A percentile compares a stretch with the other conserved stretches of the same genome.
Evolutionary conservation across 148 eudicot genomes (phyloP).

Genomic region (Heliamphora exappendiculata): DNA sequence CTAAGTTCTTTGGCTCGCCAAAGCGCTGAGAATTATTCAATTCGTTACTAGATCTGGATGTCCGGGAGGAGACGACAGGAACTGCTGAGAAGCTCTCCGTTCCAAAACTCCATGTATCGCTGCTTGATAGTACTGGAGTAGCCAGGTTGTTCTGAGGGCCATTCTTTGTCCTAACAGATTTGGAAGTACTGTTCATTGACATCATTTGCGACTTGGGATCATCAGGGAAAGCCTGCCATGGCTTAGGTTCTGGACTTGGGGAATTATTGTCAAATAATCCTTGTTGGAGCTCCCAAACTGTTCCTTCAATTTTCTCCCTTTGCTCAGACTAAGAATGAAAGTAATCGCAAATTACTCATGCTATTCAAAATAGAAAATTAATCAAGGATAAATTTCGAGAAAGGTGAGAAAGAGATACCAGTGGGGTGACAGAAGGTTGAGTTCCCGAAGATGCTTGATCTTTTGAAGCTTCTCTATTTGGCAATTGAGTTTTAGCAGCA

Average conservation of each 20-base stretch:
- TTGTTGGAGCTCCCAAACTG: slow-evolving; percentile 59
- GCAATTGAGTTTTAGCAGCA: slow-evolving; percentile 55
- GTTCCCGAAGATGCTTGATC: slow-evolving; percentile 29
- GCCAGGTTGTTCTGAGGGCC: slow-evolving; percentile 45
- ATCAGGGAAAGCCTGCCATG: slow-evolving; percentile 72
- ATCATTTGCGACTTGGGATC: slow-evolving; percentile 34
- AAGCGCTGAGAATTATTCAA: slow-evolving; percentile 45
- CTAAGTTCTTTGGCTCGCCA: slow-evolving; percentile 42
- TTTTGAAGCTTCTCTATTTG: slow-evolving; percentile 37
- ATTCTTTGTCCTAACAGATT: slow-evolving; percentile 74
- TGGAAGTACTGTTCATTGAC: slow-evolving; percentile 22
- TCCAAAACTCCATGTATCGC: slow-evolving; percentile 67
- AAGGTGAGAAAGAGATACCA: slow-evolving; percentile 30
- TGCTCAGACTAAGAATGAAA: slow-evolving; percentile 11
- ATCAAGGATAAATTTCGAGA: background rate
- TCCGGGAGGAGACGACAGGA: slow-evolving; percentile 45
- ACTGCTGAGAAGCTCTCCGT: slow-evolving; percentile 66
- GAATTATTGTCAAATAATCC: slow-evolving; percentile 34
- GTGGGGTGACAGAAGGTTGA: slow-evolving; percentile 37
- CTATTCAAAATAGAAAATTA: background rate
- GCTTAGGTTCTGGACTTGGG: slow-evolving; percentile 40
- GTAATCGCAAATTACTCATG: background rate
- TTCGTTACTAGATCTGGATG: slow-evolving; percentile 37
- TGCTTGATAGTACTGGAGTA: slow-evolving; percentile 22
- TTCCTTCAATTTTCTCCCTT: slow-evolving; percentile 44